Evolutionary conservation across 2,329 filamentous ascomycete species (phyloP), one percentile per base, ranked within the genome.

Genomic region (Diaporthe sp.): DNA sequence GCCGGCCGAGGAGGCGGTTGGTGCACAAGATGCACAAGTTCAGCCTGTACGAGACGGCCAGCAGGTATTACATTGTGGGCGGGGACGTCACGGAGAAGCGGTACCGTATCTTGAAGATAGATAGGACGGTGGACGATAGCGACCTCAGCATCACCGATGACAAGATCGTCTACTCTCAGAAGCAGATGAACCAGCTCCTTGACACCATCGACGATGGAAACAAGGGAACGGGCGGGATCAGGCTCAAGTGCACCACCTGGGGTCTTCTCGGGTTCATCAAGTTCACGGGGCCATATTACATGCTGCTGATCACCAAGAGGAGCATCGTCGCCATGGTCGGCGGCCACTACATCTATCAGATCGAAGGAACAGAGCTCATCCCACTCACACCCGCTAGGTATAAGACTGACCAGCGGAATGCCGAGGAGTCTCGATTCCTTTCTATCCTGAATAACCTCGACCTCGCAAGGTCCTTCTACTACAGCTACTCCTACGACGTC

Each of bases 401-500:
- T 80, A 94, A 94, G 82, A 88, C 92, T n/a, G 95, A 98, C 78
- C 89, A 93, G 71, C 87, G 88, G 70, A 97, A 97, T 80, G 91
- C 94, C 0, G 96, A 98, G 82, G 97, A 99, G 84, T 92, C 94
- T 53, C 92, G 96, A 39, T 98, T 98, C 81, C 88, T 98, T 47
- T 90, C 91, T 37, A 98, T 98, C 71, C 88, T 99, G 60, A 95
- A 94, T 82, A 98, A 98, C 79, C 88, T 99, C 44, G 97, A 99
- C 83, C 86, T 99, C 76, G 95, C 94, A 0, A 91, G 94, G 74
- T 97, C 94, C 0, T 99, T 99, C 83, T 99, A 99, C 85, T 99
- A 98, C 86, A 98, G 96, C 86, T 98, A 98, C 83, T 97, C 96
- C 0, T 99, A 99, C 85, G 95, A 99, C 82, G 94, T 98, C 79